These are phyloP conservation scores for Pythium aquatile DNA, from an alignment of 352 stramenopile species.

Conservation along the genomic window DNA sequence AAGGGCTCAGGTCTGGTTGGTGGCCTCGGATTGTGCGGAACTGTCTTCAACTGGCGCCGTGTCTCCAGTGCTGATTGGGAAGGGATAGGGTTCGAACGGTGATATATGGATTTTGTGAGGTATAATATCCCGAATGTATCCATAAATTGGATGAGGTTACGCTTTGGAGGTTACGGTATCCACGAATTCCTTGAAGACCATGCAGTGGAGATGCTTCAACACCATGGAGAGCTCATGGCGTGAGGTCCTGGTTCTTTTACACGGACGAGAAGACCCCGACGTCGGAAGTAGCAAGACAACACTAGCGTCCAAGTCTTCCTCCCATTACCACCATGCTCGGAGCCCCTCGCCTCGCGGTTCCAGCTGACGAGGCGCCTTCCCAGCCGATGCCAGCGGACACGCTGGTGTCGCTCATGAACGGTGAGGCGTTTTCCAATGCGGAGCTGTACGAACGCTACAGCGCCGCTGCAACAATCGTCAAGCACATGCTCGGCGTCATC, in stretches of 20 bases:
- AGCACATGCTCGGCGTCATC: slow-evolving; percentile 11
- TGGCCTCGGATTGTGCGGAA: not conserved
- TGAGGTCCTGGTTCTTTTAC: too few relatives aligned
- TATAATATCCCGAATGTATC: not conserved
- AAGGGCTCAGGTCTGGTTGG: not conserved
- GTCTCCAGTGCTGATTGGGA: not conserved
- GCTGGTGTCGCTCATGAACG: slow-evolving; percentile 11
- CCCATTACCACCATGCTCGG: not conserved
- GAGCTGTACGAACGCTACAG: slow-evolving; percentile 13
- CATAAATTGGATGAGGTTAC: not conserved
- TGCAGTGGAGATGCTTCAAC: not conserved
- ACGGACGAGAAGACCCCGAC: too few relatives aligned
- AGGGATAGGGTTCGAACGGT: not conserved
- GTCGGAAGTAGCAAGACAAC: too few relatives aligned
- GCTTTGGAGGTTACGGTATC: not conserved
- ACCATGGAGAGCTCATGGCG: too few relatives aligned
- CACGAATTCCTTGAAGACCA: too few relatives aligned
- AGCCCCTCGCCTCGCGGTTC: not conserved
- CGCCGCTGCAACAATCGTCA: slow-evolving; percentile 10
- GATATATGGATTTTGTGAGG: slow-evolving; percentile 1
- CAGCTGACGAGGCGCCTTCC: not conserved
- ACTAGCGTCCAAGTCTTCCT: too few relatives aligned
- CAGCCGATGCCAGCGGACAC: slow-evolving; percentile 6
- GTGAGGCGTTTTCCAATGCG: slow-evolving; percentile 2
- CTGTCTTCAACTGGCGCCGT: not conserved